Conservation (phyloP, 345 rosid genomes). For the Limnanthes douglasii region DNA sequence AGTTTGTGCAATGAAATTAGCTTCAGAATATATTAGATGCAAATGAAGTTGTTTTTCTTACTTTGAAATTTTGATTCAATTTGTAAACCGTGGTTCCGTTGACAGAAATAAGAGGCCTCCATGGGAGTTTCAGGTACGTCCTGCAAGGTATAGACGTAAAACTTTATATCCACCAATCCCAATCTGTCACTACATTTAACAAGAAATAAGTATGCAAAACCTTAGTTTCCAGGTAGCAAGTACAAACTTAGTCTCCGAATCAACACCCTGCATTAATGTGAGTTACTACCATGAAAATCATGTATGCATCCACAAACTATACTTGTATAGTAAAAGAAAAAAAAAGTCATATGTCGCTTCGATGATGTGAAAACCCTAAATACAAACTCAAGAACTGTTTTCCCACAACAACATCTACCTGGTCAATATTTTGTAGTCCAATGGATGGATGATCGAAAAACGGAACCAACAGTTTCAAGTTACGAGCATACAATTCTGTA, state of each 20-base stretch:
- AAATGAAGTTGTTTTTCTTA: slow-evolving; percentile 12
- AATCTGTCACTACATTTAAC: too few relatives aligned
- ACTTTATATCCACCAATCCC: too few relatives aligned
- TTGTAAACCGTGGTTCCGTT: slow-evolving; percentile 57
- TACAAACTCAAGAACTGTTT: neutral
- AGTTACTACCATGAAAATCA: neutral
- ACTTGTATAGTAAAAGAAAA: too few relatives aligned
- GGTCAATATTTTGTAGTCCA: slow-evolving; percentile 40
- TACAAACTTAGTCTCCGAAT: slow-evolving; percentile 17
- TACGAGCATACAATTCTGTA: slow-evolving; percentile 54
- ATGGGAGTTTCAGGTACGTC: slow-evolving; percentile 73
- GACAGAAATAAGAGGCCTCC: slow-evolving; percentile 57
- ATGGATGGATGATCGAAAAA: slow-evolving; percentile 69
- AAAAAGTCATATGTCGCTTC: slow-evolving; percentile 2
- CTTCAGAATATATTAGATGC: neutral
- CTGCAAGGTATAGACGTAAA: slow-evolving; percentile 37
- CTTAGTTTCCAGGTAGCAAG: slow-evolving; percentile 68
- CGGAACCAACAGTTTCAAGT: slow-evolving; percentile 74
- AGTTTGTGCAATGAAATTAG: neutral
- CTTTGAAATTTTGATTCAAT: slow-evolving; percentile 31
- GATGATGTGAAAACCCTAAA: neutral
- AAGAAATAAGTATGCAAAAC: slow-evolving; percentile 14
- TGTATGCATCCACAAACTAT: too few relatives aligned
- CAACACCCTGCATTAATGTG: slow-evolving; percentile 13
- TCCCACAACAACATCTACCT: slow-evolving; percentile 24